Evolutionary conservation across 768 basidiomycete species (phyloP).

Genomic region (Cystofilobasidium ferigula): DNA sequence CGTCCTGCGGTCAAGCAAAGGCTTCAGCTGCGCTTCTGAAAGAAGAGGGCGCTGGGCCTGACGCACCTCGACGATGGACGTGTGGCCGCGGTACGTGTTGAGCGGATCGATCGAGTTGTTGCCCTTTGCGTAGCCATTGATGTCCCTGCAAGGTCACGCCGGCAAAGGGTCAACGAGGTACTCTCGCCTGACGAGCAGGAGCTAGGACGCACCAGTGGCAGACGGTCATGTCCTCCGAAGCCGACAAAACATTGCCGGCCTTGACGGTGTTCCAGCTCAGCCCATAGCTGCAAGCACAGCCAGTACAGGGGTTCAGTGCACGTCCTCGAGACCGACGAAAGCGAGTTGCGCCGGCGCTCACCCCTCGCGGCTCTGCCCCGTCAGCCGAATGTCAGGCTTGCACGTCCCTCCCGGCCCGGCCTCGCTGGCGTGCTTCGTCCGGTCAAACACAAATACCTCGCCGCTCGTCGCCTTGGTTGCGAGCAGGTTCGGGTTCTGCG

Average conservation of each 20-base stretch:
- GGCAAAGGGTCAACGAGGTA: not conserved
- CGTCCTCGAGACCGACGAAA: constrained; percentile 34
- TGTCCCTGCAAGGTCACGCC: constrained; percentile 54
- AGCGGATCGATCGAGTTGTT: constrained; percentile 74
- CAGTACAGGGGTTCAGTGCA: not conserved
- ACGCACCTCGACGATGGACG: constrained; percentile 79
- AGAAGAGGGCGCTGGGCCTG: not conserved
- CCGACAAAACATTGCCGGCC: constrained; percentile 72
- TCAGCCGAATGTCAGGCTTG: constrained; percentile 78
- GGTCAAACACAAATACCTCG: constrained; percentile 87
- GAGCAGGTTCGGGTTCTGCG: constrained; percentile 92
- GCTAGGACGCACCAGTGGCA: constrained; percentile 64
- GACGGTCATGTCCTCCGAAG: constrained; percentile 90
- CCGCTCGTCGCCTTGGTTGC: constrained; percentile 88
- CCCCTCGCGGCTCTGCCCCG: constrained; percentile 90
- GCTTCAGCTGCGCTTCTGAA: not conserved
- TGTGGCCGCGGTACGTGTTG: constrained; percentile 73
- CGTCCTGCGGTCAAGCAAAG: constrained; percentile 52
- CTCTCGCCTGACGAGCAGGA: not conserved
- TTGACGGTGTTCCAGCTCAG: constrained; percentile 83
- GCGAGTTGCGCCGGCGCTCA: too few relatives aligned
- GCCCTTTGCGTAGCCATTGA: constrained; percentile 71
- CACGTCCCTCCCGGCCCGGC: constrained; percentile 72
- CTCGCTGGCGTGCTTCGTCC: constrained; percentile 91
- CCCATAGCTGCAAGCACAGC: constrained; percentile 55